Evolutionary conservation across 1,284 basidiomycete species (phyloP).

Genomic region (Melampsora americana): DNA sequence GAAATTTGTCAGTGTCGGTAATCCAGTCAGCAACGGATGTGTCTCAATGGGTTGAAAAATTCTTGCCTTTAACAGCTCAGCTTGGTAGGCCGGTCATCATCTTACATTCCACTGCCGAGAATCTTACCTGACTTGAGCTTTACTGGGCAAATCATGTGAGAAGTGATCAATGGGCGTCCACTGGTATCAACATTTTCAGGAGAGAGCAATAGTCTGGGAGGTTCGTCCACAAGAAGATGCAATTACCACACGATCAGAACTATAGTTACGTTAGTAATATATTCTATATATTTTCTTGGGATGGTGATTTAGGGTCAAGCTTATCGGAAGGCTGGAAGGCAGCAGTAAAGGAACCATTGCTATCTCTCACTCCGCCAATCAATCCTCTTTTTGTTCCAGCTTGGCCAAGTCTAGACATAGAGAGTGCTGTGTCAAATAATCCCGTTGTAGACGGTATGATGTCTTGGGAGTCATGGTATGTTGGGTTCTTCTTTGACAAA

Average conservation of each 20-base stretch:
- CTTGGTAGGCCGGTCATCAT: constrained; percentile 9
- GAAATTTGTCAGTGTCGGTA: constrained; percentile 25
- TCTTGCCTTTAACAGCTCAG: constrained; percentile 21
- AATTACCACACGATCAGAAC: neutral
- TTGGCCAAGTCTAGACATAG: constrained; percentile 21
- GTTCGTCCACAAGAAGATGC: neutral
- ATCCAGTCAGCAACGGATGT: constrained; percentile 27
- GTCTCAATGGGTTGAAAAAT: constrained; percentile 37
- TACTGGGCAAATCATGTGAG: neutral
- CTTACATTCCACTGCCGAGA: neutral
- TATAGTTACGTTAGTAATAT: neutral
- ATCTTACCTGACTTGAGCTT: neutral
- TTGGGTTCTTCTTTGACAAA: neutral
- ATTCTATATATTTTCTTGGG: too few species aligned
- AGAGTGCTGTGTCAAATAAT: constrained; percentile 23
- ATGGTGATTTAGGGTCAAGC: neutral
- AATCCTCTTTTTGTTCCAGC: constrained; percentile 38
- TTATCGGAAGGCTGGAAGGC: constrained; percentile 32
- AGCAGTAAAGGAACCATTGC: constrained; percentile 23
- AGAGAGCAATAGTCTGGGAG: constrained; percentile 33
- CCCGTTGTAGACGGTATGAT: constrained; percentile 43
- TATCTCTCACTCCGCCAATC: constrained; percentile 8
- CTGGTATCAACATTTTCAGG: constrained; percentile 29
- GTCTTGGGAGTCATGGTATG: constrained; percentile 41
- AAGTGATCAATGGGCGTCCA: constrained; percentile 19